phyloP scores from a whole-genome alignment of 1,284 basidiomycete genomes.

The Apiotrichum akiyoshidainum region DNA sequence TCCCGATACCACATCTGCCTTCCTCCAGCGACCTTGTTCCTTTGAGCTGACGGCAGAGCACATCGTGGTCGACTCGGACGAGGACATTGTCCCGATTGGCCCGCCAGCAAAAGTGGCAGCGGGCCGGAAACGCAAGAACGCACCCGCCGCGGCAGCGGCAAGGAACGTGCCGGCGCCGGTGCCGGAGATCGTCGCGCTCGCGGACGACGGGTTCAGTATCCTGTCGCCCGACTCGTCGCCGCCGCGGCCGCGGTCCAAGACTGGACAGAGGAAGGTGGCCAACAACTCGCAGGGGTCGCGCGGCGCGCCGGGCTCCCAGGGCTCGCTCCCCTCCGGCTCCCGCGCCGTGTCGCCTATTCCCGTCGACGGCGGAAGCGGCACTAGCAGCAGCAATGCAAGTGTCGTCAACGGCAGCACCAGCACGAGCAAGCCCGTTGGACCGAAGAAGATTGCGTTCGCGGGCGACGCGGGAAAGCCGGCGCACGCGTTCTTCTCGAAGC shows the following conservation, averaged over 20 bases:
- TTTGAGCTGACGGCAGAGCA: not conserved
- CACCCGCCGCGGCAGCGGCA: not conserved
- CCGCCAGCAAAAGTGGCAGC: not conserved
- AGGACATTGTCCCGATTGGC: not conserved
- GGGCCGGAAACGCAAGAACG: not conserved
- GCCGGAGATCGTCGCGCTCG: not conserved
- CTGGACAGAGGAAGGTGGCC: not conserved
- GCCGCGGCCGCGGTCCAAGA: not conserved
- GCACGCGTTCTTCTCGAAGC: constrained; percentile 36
- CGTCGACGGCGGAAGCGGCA: not conserved
- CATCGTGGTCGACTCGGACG: not conserved
- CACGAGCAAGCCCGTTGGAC: not conserved
- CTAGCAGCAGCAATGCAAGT: not conserved
- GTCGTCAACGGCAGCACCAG: not conserved
- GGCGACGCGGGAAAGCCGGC: constrained; percentile 24
- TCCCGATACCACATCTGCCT: too few species aligned
- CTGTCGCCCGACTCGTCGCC: not conserved
- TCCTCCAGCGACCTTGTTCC: too few species aligned
- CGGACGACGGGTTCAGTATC: not conserved
- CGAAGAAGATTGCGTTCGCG: constrained; percentile 31
- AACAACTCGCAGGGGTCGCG: not conserved
- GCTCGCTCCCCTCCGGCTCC: not conserved
- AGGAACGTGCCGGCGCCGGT: not conserved
- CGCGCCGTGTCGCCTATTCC: not conserved
- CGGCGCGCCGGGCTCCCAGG: too few species aligned